These are phyloP conservation scores for Penicillium psychrofluorescens DNA, from an alignment of 495 filamentous ascomycete species.

Conservation along the genomic window DNA sequence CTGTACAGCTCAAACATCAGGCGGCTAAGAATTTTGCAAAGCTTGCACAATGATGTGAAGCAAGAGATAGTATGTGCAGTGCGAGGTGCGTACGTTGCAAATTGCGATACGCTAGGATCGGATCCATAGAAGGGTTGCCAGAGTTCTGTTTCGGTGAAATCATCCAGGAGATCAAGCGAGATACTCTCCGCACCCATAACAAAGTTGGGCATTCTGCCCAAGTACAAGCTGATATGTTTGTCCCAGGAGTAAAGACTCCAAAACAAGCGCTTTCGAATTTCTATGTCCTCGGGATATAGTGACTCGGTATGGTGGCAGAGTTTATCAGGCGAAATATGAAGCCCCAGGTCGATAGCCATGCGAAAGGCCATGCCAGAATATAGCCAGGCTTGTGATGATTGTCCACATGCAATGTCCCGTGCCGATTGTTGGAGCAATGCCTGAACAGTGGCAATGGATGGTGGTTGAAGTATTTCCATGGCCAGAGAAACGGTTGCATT, in stretches of 20 bases:
- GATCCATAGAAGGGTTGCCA: slow-evolving; percentile 11
- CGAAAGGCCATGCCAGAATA: slow-evolving; percentile 27
- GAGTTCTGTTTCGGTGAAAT: slow-evolving; percentile 6
- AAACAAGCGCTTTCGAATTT: slow-evolving; percentile 19
- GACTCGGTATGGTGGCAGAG: slow-evolving; percentile 5
- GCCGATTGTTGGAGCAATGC: slow-evolving; percentile 9
- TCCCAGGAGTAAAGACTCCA: slow-evolving; percentile 23
- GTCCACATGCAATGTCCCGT: slow-evolving; percentile 10
- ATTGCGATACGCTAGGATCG: background rate
- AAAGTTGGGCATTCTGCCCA: slow-evolving; percentile 16
- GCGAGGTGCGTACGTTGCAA: too few relatives aligned
- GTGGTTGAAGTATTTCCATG: slow-evolving; percentile 7
- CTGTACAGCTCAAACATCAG: slow-evolving; percentile 9
- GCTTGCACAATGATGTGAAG: slow-evolving; percentile 9
- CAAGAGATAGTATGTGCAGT: slow-evolving; percentile 5
- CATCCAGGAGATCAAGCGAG: slow-evolving; percentile 5
- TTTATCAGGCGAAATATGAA: slow-evolving; percentile 13
- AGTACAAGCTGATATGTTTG: slow-evolving; percentile 20
- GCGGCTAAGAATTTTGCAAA: slow-evolving; percentile 6
- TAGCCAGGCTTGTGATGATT: slow-evolving; percentile 15
- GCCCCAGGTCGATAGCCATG: slow-evolving; percentile 17
- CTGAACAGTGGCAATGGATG: slow-evolving; percentile 12
- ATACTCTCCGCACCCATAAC: slow-evolving; percentile 1
- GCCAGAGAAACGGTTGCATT: slow-evolving; percentile 5
- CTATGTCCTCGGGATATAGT: slow-evolving; percentile 14